Conservation (phyloP, 257 asterid genomes). For the Rehmannia glutinosa region DNA sequence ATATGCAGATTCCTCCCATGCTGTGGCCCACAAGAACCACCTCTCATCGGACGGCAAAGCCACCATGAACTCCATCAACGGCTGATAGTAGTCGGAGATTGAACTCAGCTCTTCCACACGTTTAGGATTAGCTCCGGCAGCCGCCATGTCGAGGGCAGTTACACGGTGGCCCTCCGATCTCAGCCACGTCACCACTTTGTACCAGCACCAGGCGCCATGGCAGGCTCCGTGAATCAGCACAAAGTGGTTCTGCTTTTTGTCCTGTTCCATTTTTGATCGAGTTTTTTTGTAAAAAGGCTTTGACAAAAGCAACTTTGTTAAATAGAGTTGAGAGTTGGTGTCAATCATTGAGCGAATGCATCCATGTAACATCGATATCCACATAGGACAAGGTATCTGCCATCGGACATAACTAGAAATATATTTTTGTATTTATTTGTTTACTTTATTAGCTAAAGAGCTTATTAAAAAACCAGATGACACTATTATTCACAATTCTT, state of each 20-base stretch:
- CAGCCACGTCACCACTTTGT: conserved; percentile 33
- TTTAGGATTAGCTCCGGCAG: conserved; percentile 30
- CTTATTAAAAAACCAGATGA: no score
- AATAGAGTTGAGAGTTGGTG: no score
- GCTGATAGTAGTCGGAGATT: conserved; percentile 29
- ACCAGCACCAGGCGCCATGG: conserved; percentile 62
- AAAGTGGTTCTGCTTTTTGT: conserved; percentile 29
- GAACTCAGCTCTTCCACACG: conserved; percentile 24
- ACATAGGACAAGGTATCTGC: no score
- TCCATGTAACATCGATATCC: no score
- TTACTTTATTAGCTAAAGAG: no score
- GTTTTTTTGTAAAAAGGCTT: no score
- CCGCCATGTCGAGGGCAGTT: conserved; percentile 48
- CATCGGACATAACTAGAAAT: no score
- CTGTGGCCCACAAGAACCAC: conserved; percentile 44
- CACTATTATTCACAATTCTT: no score
- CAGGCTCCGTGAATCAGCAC: conserved; percentile 45
- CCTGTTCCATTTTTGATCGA: conserved; percentile 21
- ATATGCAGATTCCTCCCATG: conserved; percentile 35
- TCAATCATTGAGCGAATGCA: no score
- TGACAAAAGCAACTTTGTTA: no score
- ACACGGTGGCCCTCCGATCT: conserved; percentile 37
- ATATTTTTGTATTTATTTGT: no score
- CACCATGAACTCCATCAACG: conserved; percentile 34
- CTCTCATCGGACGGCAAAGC: conserved; percentile 24